Conservation (phyloP, 2,329 filamentous ascomycete genomes). For the Monosporascus sp. region DNA sequence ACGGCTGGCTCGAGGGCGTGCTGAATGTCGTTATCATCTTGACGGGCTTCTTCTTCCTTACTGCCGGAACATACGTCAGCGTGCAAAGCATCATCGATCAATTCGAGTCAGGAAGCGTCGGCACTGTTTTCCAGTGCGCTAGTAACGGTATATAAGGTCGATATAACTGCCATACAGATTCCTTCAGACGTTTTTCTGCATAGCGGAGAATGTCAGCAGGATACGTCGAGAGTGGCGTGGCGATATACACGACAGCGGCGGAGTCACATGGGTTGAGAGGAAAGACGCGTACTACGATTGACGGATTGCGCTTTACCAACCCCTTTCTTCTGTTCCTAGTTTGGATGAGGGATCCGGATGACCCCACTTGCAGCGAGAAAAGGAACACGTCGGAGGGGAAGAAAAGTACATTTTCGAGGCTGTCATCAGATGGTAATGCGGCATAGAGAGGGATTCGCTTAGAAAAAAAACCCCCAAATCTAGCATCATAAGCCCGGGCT, state of each 20-base stretch:
- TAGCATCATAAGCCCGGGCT: not conserved
- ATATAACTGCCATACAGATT: slow-evolving; percentile 5
- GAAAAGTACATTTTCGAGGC: not conserved
- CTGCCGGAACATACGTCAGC: slow-evolving; percentile 73
- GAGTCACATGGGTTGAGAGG: not conserved
- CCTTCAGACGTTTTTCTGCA: slow-evolving; percentile 1
- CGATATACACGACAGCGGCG: not conserved
- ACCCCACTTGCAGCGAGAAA: not conserved
- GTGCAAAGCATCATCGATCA: slow-evolving; percentile 70
- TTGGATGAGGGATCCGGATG: not conserved
- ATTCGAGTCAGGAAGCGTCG: slow-evolving; percentile 59
- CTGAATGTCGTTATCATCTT: slow-evolving; percentile 70
- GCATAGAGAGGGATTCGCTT: not conserved
- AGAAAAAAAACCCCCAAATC: not conserved
- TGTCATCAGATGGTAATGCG: not conserved
- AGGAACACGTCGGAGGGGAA: not conserved
- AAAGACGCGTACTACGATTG: not conserved
- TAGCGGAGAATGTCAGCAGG: not conserved
- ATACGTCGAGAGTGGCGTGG: not conserved
- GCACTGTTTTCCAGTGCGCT: slow-evolving; percentile 69
- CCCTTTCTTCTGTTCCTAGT: not conserved
- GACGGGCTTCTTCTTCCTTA: slow-evolving; percentile 76
- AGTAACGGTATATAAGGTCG: slow-evolving; percentile 53
- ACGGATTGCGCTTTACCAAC: not conserved
- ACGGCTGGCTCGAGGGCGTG: slow-evolving; percentile 48